These are phyloP conservation scores for Colletotrichum tropicicola DNA, from an alignment of 2,329 filamentous ascomycete species.

Conservation along the genomic window DNA sequence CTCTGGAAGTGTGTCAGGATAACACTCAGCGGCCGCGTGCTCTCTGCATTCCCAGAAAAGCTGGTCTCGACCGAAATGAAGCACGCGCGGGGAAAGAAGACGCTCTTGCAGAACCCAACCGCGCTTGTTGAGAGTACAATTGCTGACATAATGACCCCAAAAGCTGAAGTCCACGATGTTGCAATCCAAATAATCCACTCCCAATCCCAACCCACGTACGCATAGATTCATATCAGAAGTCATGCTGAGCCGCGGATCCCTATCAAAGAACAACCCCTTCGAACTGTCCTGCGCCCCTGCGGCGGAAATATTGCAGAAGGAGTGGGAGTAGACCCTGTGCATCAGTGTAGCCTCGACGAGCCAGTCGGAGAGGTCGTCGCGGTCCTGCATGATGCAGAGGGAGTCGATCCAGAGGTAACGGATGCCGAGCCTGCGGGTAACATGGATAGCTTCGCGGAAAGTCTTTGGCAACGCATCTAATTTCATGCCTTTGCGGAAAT, in stretches of 20 bases:
- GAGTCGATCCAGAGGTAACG: conserved; percentile 29
- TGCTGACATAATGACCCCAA: neutral
- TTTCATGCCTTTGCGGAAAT: neutral
- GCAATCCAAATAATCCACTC: neutral
- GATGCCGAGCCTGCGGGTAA: conserved; percentile 1
- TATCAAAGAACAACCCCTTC: conserved; percentile 7
- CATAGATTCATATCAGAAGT: neutral
- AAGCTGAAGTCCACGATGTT: neutral
- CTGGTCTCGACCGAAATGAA: conserved; percentile 8
- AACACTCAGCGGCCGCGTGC: conserved; percentile 1
- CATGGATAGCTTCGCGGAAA: conserved; percentile 12
- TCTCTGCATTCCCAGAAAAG: conserved; percentile 15
- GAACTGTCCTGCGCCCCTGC: conserved; percentile 19
- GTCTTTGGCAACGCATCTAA: conserved; percentile 10
- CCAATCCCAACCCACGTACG: neutral
- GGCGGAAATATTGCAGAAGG: conserved; percentile 33
- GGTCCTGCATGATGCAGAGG: conserved; percentile 29
- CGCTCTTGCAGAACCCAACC: conserved; percentile 18
- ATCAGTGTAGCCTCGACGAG: conserved; percentile 27
- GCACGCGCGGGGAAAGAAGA: neutral
- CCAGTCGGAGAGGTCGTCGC: conserved; percentile 30
- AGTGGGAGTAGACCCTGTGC: conserved; percentile 32
- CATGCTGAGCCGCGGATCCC: neutral
- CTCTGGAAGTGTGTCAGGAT: neutral
- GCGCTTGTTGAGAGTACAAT: neutral